Conservation (phyloP, 2,329 filamentous ascomycete species). For the Rugonectria rugulosa region DNA sequence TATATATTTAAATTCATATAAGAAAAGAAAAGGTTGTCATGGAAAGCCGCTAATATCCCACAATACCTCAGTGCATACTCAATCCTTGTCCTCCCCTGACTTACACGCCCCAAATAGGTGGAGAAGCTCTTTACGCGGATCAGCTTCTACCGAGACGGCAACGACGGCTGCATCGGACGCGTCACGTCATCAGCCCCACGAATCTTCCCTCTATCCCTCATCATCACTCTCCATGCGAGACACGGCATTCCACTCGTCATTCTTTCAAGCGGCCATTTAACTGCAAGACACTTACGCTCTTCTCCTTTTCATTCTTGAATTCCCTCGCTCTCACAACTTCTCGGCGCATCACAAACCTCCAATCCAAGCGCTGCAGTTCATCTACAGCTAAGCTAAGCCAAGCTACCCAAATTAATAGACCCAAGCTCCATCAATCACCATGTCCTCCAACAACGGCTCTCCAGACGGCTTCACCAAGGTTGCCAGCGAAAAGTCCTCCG, state of each 20-base stretch:
- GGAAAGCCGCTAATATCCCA: too few relatives aligned
- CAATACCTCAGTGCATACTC: too few relatives aligned
- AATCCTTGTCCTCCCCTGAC: neutral
- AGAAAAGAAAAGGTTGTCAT: too few relatives aligned
- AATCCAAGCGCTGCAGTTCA: neutral
- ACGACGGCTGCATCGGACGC: conserved; percentile 4
- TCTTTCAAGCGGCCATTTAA: too few relatives aligned
- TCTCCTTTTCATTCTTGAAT: neutral
- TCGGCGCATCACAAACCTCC: too few relatives aligned
- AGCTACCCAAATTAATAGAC: neutral
- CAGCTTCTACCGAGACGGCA: too few relatives aligned
- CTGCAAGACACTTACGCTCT: too few relatives aligned
- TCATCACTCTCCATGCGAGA: neutral
- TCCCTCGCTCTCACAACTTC: neutral
- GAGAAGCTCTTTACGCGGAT: neutral
- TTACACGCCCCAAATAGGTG: neutral
- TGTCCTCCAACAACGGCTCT: conserved; percentile 22
- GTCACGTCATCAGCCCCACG: conserved; percentile 21
- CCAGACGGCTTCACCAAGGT: conserved; percentile 32
- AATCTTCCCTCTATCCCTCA: conserved; percentile 6
- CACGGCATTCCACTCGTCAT: neutral
- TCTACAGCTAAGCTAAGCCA: neutral
- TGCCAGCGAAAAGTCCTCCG: conserved; percentile 45
- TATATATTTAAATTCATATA: too few relatives aligned
- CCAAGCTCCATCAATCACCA: neutral